Evolutionary conservation across 2,329 filamentous ascomycete genomes (phyloP).

Genomic region (Fusarium sp.): DNA sequence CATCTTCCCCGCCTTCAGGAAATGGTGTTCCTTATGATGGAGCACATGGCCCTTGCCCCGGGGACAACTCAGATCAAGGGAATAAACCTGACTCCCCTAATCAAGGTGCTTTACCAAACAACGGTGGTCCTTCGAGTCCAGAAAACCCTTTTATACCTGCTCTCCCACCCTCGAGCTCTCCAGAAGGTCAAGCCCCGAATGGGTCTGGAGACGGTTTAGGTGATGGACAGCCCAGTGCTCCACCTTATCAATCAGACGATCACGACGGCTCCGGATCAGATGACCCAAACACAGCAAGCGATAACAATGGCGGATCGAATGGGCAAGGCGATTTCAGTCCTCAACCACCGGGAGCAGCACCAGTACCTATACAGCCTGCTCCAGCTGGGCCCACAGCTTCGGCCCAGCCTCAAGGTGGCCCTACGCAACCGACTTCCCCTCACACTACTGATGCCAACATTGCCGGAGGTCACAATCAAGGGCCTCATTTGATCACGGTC

Average conservation of each 20-base stretch:
- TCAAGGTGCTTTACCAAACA: not conserved
- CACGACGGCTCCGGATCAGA: not conserved
- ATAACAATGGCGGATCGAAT: not conserved
- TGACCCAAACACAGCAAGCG: not conserved
- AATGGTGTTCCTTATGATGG: slow-evolving; percentile 7
- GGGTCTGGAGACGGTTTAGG: not conserved
- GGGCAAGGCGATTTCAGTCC: not conserved
- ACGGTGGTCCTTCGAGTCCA: not conserved
- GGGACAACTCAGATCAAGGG: not conserved
- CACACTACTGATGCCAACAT: slow-evolving; percentile 5
- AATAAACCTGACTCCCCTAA: not conserved
- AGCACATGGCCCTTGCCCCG: slow-evolving; percentile 1
- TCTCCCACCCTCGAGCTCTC: not conserved
- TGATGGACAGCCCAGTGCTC: not conserved
- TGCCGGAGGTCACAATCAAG: not conserved
- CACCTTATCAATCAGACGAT: not conserved
- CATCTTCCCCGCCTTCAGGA: not conserved
- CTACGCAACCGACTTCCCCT: slow-evolving; percentile 2
- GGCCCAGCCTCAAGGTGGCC: not conserved
- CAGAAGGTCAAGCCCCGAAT: not conserved
- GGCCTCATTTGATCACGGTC: slow-evolving; percentile 43
- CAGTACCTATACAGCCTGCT: slow-evolving; percentile 1
- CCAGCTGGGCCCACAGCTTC: not conserved
- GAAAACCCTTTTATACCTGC: not conserved
- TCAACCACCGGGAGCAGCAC: slow-evolving; percentile 2